Base-by-base conservation (phyloP, 2,329 filamentous ascomycete species). In the Talaromyces sp. region DNA sequence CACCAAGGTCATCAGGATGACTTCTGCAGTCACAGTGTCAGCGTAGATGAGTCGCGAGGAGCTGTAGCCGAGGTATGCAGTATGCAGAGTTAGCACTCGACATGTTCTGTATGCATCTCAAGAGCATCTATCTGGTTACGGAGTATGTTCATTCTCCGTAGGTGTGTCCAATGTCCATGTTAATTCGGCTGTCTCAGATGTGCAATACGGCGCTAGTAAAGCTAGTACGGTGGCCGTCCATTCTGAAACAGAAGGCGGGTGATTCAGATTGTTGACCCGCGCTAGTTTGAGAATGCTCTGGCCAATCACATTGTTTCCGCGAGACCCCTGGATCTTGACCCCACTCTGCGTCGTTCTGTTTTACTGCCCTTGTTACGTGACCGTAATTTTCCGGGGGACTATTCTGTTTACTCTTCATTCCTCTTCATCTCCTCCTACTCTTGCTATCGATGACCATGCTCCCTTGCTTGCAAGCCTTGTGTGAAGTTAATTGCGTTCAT, bases 171-270 rank as follows among this genome's bases (percentile, higher is more conserved):
- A 2, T 1, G 15, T 19, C 29, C 6, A 29, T 34, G 31, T 56
- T 17, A 36, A 10, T 58, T 40, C 22, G 56, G 31, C 34, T 59
- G 56, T 59, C 56, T 59, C 56, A 58, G 54, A 22, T 58, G 10
- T 13, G 5, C 34, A 31, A n/a, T 58, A 25, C 56, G 13, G 53
- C 40, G 25, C 59, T 63, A 40, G 61, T 54, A 64, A 51, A 40
- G 54, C 29, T 64, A 56, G 58, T 36, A 29, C 38, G 43, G 29
- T 29, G 11, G 38, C 40, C 29, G 29, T 34, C 51, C 63, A 68
- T 60, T 66, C 66, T 68, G 66, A 68, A 68, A 68, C 66, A 40
- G 29, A 49, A 36, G 64, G 54, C 59, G 66, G 53, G 63, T 67
- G 66, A 65, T 68, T 68, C 66, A 68, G 66, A 68, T 63, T 67